Evolutionary conservation across 1,284 basidiomycete species (phyloP).

Genomic region (Heterobasidion parviporum): DNA sequence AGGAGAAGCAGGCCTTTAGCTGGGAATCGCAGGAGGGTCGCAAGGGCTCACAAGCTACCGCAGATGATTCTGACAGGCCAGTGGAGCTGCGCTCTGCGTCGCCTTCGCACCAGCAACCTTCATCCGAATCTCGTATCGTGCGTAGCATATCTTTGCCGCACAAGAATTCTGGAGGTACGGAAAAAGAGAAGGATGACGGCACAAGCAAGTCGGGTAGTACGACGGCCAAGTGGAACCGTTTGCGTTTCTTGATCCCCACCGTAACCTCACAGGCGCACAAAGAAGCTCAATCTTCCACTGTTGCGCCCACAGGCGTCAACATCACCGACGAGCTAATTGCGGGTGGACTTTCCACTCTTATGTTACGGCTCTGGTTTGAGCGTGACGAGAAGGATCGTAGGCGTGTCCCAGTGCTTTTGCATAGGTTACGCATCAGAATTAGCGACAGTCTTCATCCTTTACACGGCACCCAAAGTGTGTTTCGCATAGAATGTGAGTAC

Average conservation of each 20-base stretch:
- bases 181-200: slow-evolving; percentile 2
- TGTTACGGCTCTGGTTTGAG: slow-evolving; percentile 87
- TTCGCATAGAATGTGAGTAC: slow-evolving; percentile 94
- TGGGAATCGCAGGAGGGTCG: slow-evolving; percentile 10
- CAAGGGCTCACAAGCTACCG: slow-evolving; percentile 2
- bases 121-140: not conserved
- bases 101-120: not conserved
- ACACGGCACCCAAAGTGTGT: slow-evolving; percentile 73
- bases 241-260: slow-evolving; percentile 59
- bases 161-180: slow-evolving; percentile 5
- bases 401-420: slow-evolving; percentile 82
- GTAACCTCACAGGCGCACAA: slow-evolving; percentile 23
- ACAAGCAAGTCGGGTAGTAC: slow-evolving; percentile 8
- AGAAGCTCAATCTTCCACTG: slow-evolving; percentile 33
- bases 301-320: slow-evolving; percentile 51
- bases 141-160: not conserved
- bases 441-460: slow-evolving; percentile 83
- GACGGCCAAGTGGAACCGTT: slow-evolving; percentile 44
- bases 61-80: not conserved
- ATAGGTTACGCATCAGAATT: slow-evolving; percentile 77
- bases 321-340: slow-evolving; percentile 82
- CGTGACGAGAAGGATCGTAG: slow-evolving; percentile 82
- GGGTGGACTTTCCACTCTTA: slow-evolving; percentile 74
- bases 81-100: not conserved
- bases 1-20: slow-evolving; percentile 31